These are phyloP conservation scores for Dothiorella sarmentorum DNA, from an alignment of 2,329 filamentous ascomycete species.

Conservation along the genomic window DNA sequence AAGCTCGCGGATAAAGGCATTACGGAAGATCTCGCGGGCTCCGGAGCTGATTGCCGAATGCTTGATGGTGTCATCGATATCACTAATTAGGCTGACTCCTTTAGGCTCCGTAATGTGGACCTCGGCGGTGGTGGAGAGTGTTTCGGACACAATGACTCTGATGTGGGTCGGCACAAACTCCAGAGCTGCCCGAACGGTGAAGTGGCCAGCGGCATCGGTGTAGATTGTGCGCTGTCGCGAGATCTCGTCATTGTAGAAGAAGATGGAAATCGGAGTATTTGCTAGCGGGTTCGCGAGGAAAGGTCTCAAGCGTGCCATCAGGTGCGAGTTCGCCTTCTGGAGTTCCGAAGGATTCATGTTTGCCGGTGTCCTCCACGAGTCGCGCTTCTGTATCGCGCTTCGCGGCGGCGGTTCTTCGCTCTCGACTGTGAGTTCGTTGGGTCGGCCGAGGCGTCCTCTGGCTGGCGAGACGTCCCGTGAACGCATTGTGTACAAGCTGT, in stretches of 20 bases:
- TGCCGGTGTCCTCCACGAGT: slow-evolving; percentile 49
- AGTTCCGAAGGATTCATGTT: slow-evolving; percentile 76
- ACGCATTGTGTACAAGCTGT: slow-evolving; percentile 37
- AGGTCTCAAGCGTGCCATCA: slow-evolving; percentile 82
- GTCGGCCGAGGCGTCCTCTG: slow-evolving; percentile 20
- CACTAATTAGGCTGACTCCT: slow-evolving; percentile 90
- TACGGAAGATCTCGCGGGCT: slow-evolving; percentile 90
- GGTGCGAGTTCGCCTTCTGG: slow-evolving; percentile 73
- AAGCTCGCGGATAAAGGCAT: slow-evolving; percentile 88
- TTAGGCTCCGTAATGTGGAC: slow-evolving; percentile 71
- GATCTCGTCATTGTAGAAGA: slow-evolving; percentile 85
- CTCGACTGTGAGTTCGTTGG: slow-evolving; percentile 3
- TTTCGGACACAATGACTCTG: slow-evolving; percentile 79
- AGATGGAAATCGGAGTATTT: slow-evolving; percentile 77
- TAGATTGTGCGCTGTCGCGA: slow-evolving; percentile 81
- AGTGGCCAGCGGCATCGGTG: slow-evolving; percentile 89
- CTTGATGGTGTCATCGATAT: slow-evolving; percentile 97
- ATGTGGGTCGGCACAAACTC: slow-evolving; percentile 91
- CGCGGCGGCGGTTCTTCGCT: slow-evolving; percentile 25
- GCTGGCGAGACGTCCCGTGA: slow-evolving; percentile 29
- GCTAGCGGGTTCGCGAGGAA: slow-evolving; percentile 84
- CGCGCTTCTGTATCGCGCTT: slow-evolving; percentile 45
- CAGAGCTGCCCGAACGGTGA: slow-evolving; percentile 72
- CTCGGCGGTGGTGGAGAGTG: slow-evolving; percentile 75
- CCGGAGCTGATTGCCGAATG: slow-evolving; percentile 86